A percentile compares a stretch with the other conserved stretches of the same genome.
These are phyloP conservation scores for Hymenoscyphus scutula DNA, from an alignment of 2,329 filamentous ascomycete genomes.

Conservation along the genomic window DNA sequence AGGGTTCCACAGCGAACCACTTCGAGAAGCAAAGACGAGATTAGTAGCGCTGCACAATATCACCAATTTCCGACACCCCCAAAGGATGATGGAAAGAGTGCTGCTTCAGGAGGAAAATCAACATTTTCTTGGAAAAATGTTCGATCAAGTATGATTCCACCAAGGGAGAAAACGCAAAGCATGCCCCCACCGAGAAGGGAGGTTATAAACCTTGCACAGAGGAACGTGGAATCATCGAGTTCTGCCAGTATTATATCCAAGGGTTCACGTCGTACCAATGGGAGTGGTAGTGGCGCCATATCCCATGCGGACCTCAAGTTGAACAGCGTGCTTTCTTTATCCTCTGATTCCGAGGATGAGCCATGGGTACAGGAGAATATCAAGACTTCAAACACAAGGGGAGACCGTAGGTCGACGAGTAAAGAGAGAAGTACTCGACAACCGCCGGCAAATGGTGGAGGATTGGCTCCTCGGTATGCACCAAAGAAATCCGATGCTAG, in stretches of 20 bases:
- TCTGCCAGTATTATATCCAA: slow-evolving; percentile 34
- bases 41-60: neutral
- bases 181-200: neutral
- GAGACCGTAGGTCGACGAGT: neutral
- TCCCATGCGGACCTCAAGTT: slow-evolving; percentile 33
- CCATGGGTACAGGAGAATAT: slow-evolving; percentile 21
- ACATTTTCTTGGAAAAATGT: slow-evolving; percentile 33
- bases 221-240: slow-evolving; percentile 24
- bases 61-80: slow-evolving; percentile 3
- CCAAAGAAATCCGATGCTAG: slow-evolving; percentile 11
- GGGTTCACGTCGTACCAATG: slow-evolving; percentile 31
- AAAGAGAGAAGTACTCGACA: slow-evolving; percentile 10
- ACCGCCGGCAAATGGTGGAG: slow-evolving; percentile 13
- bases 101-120: slow-evolving; percentile 17
- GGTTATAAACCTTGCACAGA: neutral
- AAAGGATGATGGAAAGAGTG: neutral
- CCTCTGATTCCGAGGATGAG: slow-evolving; percentile 34
- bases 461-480: slow-evolving; percentile 11
- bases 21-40: slow-evolving; percentile 6
- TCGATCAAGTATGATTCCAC: slow-evolving; percentile 23
- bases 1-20: slow-evolving; percentile 17
- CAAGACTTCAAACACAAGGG: slow-evolving; percentile 9
- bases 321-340: slow-evolving; percentile 36
- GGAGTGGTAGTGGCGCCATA: slow-evolving; percentile 26
- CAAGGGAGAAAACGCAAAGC: slow-evolving; percentile 19